Evolutionary conservation across 495 filamentous ascomycete species (phyloP).

Genomic region (Filosporella fistucella): DNA sequence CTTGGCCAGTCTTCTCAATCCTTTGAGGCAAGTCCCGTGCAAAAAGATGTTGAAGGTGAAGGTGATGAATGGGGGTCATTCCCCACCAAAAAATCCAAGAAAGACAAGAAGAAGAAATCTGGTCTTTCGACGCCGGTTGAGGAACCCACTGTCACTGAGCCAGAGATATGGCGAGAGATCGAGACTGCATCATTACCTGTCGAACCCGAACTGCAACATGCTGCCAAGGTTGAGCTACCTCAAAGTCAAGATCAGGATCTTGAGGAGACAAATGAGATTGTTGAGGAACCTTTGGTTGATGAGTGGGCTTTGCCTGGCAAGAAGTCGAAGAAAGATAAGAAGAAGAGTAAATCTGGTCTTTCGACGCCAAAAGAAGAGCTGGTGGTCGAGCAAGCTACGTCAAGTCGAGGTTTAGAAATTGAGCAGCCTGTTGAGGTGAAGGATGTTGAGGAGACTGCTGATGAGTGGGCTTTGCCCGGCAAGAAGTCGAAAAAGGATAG

Average conservation of each 20-base stretch:
- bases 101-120: conserved; percentile 17
- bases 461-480: conserved; percentile 8
- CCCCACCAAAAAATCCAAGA: conserved; percentile 15
- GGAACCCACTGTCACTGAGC: neutral
- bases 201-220: neutral
- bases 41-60: neutral
- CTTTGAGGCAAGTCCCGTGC: neutral
- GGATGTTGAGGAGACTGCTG: conserved; percentile 2
- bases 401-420: too few species aligned
- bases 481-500: conserved; percentile 32
- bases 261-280: neutral
- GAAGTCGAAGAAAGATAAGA: conserved; percentile 27
- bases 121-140: conserved; percentile 4
- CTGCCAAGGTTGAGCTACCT: neutral
- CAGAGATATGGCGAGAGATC: neutral
- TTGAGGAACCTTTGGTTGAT: conserved; percentile 21
- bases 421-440: too few species aligned
- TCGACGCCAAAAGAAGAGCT: conserved; percentile 11
- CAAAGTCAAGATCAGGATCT: neutral
- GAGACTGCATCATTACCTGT: neutral
- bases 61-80: conserved; percentile 7
- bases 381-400: neutral
- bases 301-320: conserved; percentile 6
- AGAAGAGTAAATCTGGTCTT: conserved; percentile 5
- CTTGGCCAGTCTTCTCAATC: neutral